These are phyloP conservation scores for Rehmannia glutinosa DNA, from an alignment of 257 asterid species.

Conservation along the genomic window DNA sequence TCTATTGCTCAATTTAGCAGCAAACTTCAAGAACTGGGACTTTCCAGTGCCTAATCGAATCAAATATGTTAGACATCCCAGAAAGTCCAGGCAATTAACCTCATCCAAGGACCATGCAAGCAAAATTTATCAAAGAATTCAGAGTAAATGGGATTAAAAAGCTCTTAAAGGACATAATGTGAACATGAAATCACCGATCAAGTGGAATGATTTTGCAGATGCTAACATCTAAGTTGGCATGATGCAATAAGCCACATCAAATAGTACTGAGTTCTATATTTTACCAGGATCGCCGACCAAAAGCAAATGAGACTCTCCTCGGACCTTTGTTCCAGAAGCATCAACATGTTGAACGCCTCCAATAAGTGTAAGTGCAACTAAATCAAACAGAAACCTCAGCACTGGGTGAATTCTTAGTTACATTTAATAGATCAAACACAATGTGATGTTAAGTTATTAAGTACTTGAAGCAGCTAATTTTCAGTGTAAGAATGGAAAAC, in stretches of 20 bases:
- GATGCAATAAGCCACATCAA: slow-evolving; percentile 1
- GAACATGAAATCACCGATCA: neutral
- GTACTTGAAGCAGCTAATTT: slow-evolving; percentile 2
- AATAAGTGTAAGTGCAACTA: slow-evolving; percentile 84
- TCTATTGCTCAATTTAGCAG: slow-evolving; percentile 94
- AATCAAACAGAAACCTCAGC: slow-evolving; percentile 27
- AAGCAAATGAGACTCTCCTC: slow-evolving; percentile 98
- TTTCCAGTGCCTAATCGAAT: slow-evolving; percentile 78
- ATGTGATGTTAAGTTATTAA: neutral
- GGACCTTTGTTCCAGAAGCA: slow-evolving; percentile 91
- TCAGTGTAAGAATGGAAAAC: neutral
- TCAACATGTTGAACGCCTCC: slow-evolving; percentile 98
- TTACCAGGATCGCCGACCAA: slow-evolving; percentile 99
- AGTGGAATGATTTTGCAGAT: neutral
- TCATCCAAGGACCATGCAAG: neutral
- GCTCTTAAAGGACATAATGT: neutral
- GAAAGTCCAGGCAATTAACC: neutral
- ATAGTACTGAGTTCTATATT: neutral
- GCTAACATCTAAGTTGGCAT: slow-evolving; percentile 7
- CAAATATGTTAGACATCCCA: slow-evolving; percentile 19
- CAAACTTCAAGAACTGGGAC: slow-evolving; percentile 93
- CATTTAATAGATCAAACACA: neutral
- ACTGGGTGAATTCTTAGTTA: neutral
- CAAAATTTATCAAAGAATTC: too few relatives aligned
- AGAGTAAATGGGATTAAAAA: too few relatives aligned